Evolutionary conservation across 1,284 basidiomycete genomes (phyloP).

Genomic region (Sporisorium graminicola): DNA sequence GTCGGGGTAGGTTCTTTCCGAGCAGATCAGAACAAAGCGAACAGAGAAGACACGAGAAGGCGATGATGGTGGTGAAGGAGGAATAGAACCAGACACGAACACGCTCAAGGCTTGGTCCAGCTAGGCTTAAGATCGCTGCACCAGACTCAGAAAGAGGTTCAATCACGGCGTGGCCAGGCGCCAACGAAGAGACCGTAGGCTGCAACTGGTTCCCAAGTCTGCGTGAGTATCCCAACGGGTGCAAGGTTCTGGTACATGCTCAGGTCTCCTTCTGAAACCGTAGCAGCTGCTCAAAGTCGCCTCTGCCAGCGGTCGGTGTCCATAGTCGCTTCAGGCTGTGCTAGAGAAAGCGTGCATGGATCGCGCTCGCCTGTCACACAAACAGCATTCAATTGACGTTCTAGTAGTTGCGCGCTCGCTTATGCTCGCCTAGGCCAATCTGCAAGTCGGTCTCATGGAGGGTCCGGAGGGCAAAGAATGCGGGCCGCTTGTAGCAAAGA

Average conservation of each 20-base stretch:
- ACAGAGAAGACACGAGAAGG: background rate
- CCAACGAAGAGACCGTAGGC: background rate
- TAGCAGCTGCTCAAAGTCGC: no score
- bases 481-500: background rate
- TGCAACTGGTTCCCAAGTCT: no score
- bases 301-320: background rate
- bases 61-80: constrained; percentile 6
- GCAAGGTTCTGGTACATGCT: no score
- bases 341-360: background rate
- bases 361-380: background rate
- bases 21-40: no score
- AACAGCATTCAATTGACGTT: background rate
- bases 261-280: no score
- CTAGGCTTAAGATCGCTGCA: background rate
- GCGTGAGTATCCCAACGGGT: no score
- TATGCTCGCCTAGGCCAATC: background rate
- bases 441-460: background rate
- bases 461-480: background rate
- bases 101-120: background rate
- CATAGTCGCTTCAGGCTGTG: background rate
- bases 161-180: no score
- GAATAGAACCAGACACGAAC: background rate
- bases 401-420: background rate
- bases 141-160: background rate
- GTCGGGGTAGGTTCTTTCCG: background rate